These are phyloP conservation scores for Aegle marmelos DNA, from an alignment of 345 rosid genomes.

Conservation along the genomic window DNA sequence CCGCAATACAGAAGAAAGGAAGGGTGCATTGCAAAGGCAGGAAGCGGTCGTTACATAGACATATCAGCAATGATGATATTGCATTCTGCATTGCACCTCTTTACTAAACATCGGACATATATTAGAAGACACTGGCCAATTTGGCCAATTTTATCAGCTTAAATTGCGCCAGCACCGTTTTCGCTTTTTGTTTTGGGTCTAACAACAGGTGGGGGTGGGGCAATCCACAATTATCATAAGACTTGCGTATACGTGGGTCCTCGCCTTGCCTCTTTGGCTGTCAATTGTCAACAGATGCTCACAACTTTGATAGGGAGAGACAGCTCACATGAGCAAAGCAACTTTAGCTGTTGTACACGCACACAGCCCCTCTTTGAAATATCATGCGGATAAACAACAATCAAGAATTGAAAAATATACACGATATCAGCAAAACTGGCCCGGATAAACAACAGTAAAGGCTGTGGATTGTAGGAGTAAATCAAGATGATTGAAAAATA, in stretches of 20 bases:
- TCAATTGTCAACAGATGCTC: slow-evolving; percentile 8
- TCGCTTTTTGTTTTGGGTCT: neutral
- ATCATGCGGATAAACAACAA: neutral
- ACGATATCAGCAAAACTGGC: neutral
- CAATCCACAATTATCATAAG: neutral
- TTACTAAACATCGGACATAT: neutral
- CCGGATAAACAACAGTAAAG: too few relatives aligned
- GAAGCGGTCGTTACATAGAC: slow-evolving; percentile 12
- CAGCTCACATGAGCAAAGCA: slow-evolving; percentile 13
- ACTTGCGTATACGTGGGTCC: neutral
- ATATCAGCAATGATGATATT: neutral
- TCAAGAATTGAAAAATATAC: neutral
- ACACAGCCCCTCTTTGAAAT: neutral
- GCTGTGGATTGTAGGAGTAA: too few relatives aligned
- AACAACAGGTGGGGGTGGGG: slow-evolving; percentile 22
- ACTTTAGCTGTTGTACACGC: neutral
- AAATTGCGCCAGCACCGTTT: slow-evolving; percentile 28
- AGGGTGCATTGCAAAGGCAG: neutral
- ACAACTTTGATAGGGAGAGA: neutral
- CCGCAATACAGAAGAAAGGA: neutral
- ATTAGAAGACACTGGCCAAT: neutral
- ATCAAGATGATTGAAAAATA: too few relatives aligned
- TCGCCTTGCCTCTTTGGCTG: slow-evolving; percentile 10
- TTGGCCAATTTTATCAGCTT: slow-evolving; percentile 4
- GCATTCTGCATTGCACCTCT: neutral